Conservation (phyloP, 352 stramenopile genomes). For the Phytophthora uliginosa region DNA sequence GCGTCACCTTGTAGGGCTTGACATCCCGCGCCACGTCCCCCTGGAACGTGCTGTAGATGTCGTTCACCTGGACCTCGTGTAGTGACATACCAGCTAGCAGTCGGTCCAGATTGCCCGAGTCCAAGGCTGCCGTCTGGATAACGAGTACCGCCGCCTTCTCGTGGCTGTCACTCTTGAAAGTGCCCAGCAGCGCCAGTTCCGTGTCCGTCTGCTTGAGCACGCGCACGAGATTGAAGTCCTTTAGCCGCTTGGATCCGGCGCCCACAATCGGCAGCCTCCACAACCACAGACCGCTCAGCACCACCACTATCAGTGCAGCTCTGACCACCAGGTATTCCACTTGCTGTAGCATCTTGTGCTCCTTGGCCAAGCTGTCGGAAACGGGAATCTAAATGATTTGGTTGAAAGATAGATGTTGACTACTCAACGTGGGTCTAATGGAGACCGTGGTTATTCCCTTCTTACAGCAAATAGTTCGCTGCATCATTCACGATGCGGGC, state of each 20-base stretch:
- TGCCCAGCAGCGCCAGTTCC: slow-evolving; percentile 75
- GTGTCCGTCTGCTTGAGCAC: slow-evolving; percentile 75
- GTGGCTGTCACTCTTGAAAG: slow-evolving; percentile 69
- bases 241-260: slow-evolving; percentile 44
- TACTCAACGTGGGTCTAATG: background rate
- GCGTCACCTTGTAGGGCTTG: slow-evolving; percentile 77
- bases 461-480: slow-evolving; percentile 30
- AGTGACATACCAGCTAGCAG: slow-evolving; percentile 72
- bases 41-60: slow-evolving; percentile 87
- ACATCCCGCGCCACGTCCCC: slow-evolving; percentile 74
- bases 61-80: slow-evolving; percentile 81
- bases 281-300: slow-evolving; percentile 46
- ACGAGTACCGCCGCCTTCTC: slow-evolving; percentile 75
- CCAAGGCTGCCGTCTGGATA: slow-evolving; percentile 72
- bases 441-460: background rate
- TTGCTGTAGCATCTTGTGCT: slow-evolving; percentile 18
- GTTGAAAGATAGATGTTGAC: background rate
- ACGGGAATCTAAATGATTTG: background rate
- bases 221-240: slow-evolving; percentile 65
- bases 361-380: background rate
- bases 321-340: slow-evolving; percentile 33
- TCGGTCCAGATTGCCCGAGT: slow-evolving; percentile 44
- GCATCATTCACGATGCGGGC: slow-evolving; percentile 24
- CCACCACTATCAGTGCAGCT: slow-evolving; percentile 28
- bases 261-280: slow-evolving; percentile 36